Percentiles rank a stretch among this genome's conserved stretches.
phyloP scores from a whole-genome alignment of 164 flowering plant genomes.

The grape (Vitis vinifera) region ASM3070453v1 NC_081815.1:2714501-2715000 shows the following conservation, averaged over 20 bases:
- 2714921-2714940: neutral
- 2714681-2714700: neutral
- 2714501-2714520: too few relatives aligned
- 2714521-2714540: too few relatives aligned
- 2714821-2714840: neutral
- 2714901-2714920: conserved; percentile 24
- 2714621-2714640: too few relatives aligned
- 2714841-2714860: neutral
- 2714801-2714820: too few relatives aligned
- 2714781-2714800: too few relatives aligned
- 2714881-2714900: conserved; percentile 15
- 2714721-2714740: too few relatives aligned
- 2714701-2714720: neutral
- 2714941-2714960: neutral
- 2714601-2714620: too few relatives aligned
- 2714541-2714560: too few relatives aligned
- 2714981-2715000: neutral
- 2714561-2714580: too few relatives aligned
- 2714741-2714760: too few relatives aligned
- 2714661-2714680: neutral
- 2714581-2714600: too few relatives aligned
- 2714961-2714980: neutral
- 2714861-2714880: conserved; percentile 2
- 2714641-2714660: neutral
- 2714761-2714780: too few relatives aligned